Evolutionary conservation across 192 early-diverging fungal genomes (phyloP).

Genomic region (Rhizophagus prolifer): DNA sequence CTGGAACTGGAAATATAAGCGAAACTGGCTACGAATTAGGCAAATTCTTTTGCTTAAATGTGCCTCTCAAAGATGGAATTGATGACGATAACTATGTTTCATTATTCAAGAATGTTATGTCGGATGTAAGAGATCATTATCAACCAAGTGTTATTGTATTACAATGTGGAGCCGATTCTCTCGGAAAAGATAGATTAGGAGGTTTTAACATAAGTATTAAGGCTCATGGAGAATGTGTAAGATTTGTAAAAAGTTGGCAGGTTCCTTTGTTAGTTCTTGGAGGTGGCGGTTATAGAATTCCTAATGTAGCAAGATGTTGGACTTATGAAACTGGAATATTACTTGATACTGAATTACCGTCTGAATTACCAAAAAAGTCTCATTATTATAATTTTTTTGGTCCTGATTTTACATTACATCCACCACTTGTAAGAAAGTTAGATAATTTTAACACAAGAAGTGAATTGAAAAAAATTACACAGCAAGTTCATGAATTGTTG

Average conservation of each 20-base stretch:
- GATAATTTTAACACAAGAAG: constrained; percentile 87
- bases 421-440: constrained; percentile 74
- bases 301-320: constrained; percentile 95
- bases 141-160: constrained; percentile 83
- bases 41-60: constrained; percentile 84
- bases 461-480: constrained; percentile 72
- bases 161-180: constrained; percentile 81
- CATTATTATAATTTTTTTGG: constrained; percentile 81
- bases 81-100: constrained; percentile 81
- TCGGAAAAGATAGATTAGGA: constrained; percentile 55
- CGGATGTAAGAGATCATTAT: constrained; percentile 68
- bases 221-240: constrained; percentile 78
- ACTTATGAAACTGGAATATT: constrained; percentile 88
- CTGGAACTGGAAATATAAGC: constrained; percentile 79
- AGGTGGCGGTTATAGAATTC: constrained; percentile 89
- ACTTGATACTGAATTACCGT: constrained; percentile 69
- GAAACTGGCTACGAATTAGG: constrained; percentile 82
- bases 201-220: constrained; percentile 55
- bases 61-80: constrained; percentile 84
- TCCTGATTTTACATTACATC: constrained; percentile 89
- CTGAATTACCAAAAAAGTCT: constrained; percentile 72
- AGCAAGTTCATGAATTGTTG: constrained; percentile 83
- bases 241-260: constrained; percentile 78
- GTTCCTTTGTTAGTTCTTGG: constrained; percentile 79
- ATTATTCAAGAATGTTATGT: constrained; percentile 75